Percentiles rank a stretch among this genome's conserved stretches.
Conservation (phyloP, 768 basidiomycete genomes). For the Boletus rubroflammeus region DNA sequence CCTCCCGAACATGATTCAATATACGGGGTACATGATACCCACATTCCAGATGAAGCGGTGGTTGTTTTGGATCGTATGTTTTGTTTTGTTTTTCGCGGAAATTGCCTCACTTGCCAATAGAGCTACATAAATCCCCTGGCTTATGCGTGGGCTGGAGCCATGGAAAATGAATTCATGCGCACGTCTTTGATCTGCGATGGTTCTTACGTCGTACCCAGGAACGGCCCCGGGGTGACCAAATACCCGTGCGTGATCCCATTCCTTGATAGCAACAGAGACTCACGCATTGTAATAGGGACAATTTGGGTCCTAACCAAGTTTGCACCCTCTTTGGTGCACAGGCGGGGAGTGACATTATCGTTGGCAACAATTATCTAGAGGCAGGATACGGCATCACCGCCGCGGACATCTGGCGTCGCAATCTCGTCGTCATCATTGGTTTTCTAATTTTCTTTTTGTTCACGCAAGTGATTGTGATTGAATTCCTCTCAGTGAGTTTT, state of each 20-base stretch:
- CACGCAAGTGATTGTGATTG: conserved; percentile 63
- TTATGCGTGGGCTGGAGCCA: conserved; percentile 71
- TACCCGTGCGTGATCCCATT: conserved; percentile 52
- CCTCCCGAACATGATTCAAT: conserved; percentile 72
- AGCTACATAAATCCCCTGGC: conserved; percentile 78
- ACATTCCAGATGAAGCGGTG: conserved; percentile 70
- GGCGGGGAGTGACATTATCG: conserved; percentile 51
- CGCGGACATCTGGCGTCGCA: conserved; percentile 59
- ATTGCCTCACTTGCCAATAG: conserved; percentile 24
- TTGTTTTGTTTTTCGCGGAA: background rate
- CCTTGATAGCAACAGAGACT: background rate
- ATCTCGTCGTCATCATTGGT: conserved; percentile 67
- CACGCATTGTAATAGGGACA: conserved; percentile 36
- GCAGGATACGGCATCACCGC: conserved; percentile 48
- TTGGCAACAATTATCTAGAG: conserved; percentile 59
- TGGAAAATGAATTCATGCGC: conserved; percentile 85
- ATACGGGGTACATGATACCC: conserved; percentile 68
- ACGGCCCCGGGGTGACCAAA: conserved; percentile 48
- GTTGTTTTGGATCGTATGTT: conserved; percentile 79
- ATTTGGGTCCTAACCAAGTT: conserved; percentile 64
- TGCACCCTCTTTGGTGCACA: conserved; percentile 72
- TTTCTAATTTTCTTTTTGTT: conserved; percentile 70
- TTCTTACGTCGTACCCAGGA: conserved; percentile 60
- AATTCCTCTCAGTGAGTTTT: conserved; percentile 55
- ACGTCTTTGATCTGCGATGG: conserved; percentile 65